phyloP scores from a whole-genome alignment of 768 basidiomycete genomes.

The Brasilioporus rufonigricans region DNA sequence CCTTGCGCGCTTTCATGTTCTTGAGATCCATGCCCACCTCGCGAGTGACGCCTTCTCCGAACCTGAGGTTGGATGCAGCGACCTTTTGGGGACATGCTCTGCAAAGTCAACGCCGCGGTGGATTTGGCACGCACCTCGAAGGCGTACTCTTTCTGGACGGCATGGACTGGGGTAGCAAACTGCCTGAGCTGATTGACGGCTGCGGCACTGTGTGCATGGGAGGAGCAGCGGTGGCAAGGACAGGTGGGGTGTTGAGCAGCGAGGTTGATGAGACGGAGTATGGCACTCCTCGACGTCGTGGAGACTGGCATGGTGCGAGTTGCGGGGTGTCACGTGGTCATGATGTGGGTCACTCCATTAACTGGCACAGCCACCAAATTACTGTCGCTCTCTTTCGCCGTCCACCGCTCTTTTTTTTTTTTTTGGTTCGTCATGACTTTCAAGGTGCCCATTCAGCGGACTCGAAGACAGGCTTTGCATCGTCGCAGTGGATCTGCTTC shows the following conservation, averaged over 20 bases:
- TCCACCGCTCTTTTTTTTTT: constrained; percentile 5
- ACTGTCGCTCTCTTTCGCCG: not conserved
- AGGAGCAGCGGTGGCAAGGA: constrained; percentile 72
- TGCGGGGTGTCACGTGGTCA: constrained; percentile 4
- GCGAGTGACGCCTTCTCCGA: constrained; percentile 85
- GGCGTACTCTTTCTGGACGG: constrained; percentile 82
- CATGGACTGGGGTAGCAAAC: constrained; percentile 75
- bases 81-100: constrained; percentile 45
- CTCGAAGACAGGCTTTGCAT: constrained; percentile 34
- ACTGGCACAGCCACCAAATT: constrained; percentile 16
- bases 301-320: constrained; percentile 35
- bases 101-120: not conserved
- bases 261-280: constrained; percentile 67
- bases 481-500: constrained; percentile 36
- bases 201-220: constrained; percentile 36
- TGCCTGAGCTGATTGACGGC: constrained; percentile 61
- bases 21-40: constrained; percentile 94
- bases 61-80: constrained; percentile 83
- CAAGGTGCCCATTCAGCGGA: constrained; percentile 47
- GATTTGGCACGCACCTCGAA: constrained; percentile 60
- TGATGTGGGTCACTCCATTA: not conserved
- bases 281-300: constrained; percentile 60
- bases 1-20: constrained; percentile 90
- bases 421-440: constrained; percentile 35
- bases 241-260: constrained; percentile 71